Base-by-base conservation (phyloP, 192 early-diverging fungal genomes). In the Coemansia pectinata region DNA sequence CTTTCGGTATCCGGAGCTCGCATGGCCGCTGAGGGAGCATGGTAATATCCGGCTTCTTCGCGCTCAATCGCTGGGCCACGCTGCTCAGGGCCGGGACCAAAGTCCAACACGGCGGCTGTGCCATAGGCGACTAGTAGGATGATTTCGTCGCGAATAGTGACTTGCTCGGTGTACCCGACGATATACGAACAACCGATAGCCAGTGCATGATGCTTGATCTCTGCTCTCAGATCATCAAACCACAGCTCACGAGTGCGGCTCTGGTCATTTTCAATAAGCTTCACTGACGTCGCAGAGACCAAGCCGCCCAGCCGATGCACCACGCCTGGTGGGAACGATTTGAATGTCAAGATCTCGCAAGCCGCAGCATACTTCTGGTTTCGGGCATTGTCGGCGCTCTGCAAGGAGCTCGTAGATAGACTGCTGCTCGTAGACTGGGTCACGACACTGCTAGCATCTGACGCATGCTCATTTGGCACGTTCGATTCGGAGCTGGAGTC, bases 211-310 rank as follows among this genome's bases (percentile, higher is more conserved):
- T 81, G 78, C 62, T 91, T 91, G 76, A 94, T 89, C 72, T 94
- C 93, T 33, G 91, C 92, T 38, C 93, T 77, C 14, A 94, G 73
- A 74, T 94, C 93, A 10, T 81, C 67, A 86, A 89, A 91, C 90
- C 90, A 91, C 4, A 74, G 41, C 60, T 90, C 88, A 10, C 90
- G 73, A 15, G 84, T 67, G 5, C 71, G 53, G 64, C 65, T 66
- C 58, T 66, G 65, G 64, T 72, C 71, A 25, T 66, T 66, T 17
- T 65, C 63, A 31, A 88, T 86, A 10, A 91, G 74, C 70, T 91
- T 91, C 48, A 91, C 85, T n/a, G 85, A 85, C 6, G 81, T 83
- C 10, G 90, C 87, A 19, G 82, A 81, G 7, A 91, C 89, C 9
- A 90, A 60, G 10, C 90, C 90, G 27, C 89, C 89, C 23, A 87